Base-by-base conservation (phyloP, 805 yeast genomes). In the Ogataea thermomethanolica region DNA sequence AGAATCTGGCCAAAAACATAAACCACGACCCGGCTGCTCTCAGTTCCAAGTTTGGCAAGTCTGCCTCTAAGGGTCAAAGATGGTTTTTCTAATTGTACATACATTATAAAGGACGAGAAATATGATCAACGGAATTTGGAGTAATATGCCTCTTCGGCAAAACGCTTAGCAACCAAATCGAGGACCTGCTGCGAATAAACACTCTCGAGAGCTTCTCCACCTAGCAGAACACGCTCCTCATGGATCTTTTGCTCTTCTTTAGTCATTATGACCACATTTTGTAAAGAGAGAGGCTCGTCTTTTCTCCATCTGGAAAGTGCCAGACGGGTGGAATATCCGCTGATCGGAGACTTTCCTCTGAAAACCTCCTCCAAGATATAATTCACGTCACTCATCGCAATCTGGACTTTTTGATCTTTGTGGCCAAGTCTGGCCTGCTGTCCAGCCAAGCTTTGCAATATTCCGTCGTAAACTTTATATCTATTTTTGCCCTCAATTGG, bases 401-500 rank as follows among this genome's bases (percentile, higher is more conserved):
- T 69, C 25, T 91, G 91, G n/a, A 86, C 78, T 31, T 88, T 71
- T 61, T 82, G 90, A 37, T 82, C 89, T 10, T 67, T 62, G 42
- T 78, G 73, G 6, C 91, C 91, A 29, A 86, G 66, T 52, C 97
- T 76, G 7, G 84, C 70, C 64, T 85, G 84, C 64, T 93, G 99
- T 2, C 89, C 95, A 0, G 95, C 89, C 39, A 91, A 70, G 29
- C 87, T 75, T 58, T 86, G 93, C 53, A 84, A 73, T 29, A 90
- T 76, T 22, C 85, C 80, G 55, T 91, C 97, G 59, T 90, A 90
- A 7, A 85, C 65, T 59, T 90, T 91, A 56, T 77, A 77, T 54
- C 98, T 74, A 59, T 85, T 85, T 59, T 88, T 89, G 7, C 95
- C 96, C 51, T 88, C 95, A 30, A 87, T 77, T 36, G 95, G 93